phyloP scores from a whole-genome alignment of 768 basidiomycete species.

The Amanita pseudoporphyria region DNA sequence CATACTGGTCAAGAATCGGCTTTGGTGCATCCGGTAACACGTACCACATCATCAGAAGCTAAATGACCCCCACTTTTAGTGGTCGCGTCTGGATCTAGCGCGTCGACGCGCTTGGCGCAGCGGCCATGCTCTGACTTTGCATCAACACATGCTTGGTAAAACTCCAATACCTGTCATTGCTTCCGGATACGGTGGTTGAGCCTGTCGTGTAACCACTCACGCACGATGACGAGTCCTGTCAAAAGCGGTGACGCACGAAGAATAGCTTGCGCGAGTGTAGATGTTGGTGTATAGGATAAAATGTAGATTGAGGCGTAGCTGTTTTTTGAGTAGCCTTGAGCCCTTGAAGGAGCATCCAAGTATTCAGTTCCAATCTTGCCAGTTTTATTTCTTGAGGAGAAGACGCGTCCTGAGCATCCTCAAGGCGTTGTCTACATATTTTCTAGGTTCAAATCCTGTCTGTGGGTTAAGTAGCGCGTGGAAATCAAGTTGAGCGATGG shows the following conservation, averaged over 20 bases:
- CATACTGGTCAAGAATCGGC: no score
- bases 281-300: conserved; percentile 63
- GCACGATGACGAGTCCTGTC: conserved; percentile 67
- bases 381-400: conserved; percentile 33
- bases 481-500: conserved; percentile 52
- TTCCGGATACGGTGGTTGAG: conserved; percentile 50
- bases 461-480: conserved; percentile 54
- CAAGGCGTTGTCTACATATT: conserved; percentile 33
- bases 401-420: conserved; percentile 1
- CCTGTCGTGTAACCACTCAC: conserved; percentile 81
- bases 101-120: conserved; percentile 41
- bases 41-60: conserved; percentile 71
- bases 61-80: conserved; percentile 46
- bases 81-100: conserved; percentile 78
- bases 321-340: conserved; percentile 72
- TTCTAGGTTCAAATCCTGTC: conserved; percentile 61
- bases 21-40: no score
- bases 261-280: no score
- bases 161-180: conserved; percentile 78
- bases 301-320: conserved; percentile 25
- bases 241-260: conserved; percentile 60
- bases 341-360: no score
- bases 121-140: conserved; percentile 49
- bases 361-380: conserved; percentile 65
- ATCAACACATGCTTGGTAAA: conserved; percentile 71